Conservation (phyloP, 139 green algal genomes). For the Picochlorum sp. region DNA sequence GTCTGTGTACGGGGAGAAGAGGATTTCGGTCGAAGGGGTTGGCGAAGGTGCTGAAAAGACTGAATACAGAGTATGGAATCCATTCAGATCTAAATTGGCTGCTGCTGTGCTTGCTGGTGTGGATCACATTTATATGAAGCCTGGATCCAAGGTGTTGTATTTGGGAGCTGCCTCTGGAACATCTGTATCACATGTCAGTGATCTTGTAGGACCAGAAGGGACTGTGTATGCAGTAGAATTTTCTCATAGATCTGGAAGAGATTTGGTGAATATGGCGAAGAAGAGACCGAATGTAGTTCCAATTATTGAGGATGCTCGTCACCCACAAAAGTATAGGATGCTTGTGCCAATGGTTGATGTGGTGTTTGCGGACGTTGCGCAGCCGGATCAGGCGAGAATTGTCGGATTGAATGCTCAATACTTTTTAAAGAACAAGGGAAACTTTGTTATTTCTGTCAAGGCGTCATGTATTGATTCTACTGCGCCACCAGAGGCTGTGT, state of each 20-base stretch:
- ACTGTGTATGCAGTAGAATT: conserved; percentile 99
- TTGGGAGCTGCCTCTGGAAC: conserved; percentile 89
- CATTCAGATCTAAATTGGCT: conserved; percentile 97
- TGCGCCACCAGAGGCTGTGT: conserved; percentile 92
- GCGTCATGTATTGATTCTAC: conserved; percentile 99
- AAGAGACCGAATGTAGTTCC: conserved; percentile 98
- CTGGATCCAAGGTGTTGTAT: conserved; percentile 91
- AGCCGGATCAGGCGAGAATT: conserved; percentile 96
- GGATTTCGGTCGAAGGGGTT: conserved; percentile 73
- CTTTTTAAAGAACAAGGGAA: conserved; percentile 95
- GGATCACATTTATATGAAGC: conserved; percentile 98
- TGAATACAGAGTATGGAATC: conserved; percentile 99
- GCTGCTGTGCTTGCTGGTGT: conserved; percentile 94
- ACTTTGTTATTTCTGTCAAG: conserved; percentile 99
- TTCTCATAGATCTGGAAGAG: conserved; percentile 86
- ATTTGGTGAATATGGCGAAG: conserved; percentile 99
- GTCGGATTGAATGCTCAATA: conserved; percentile 95
- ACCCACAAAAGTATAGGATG: conserved; percentile 99
- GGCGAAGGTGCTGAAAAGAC: conserved; percentile 70
- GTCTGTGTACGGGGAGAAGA: conserved; percentile 97
- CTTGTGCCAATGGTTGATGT: conserved; percentile 99
- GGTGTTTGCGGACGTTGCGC: conserved; percentile 97
- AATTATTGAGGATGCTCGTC: conserved; percentile 98
- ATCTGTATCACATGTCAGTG: conserved; percentile 85
- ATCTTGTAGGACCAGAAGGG: conserved; percentile 87